Base-by-base conservation (phyloP, 805 yeast species). In the Monosporozyma siamensis region DNA sequence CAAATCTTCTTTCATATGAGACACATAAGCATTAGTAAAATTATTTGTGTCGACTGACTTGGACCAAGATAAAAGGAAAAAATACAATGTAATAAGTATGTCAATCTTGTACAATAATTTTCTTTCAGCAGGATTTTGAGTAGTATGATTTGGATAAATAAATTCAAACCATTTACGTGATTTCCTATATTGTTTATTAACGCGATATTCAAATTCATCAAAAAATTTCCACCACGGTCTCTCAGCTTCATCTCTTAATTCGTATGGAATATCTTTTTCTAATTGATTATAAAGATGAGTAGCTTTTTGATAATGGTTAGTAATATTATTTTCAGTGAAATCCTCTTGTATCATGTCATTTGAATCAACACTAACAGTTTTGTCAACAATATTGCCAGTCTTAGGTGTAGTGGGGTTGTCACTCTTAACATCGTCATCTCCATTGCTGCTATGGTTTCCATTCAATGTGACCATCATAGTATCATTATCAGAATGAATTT, bases 31-130 rank as follows among this genome's bases (percentile, higher is more conserved):
- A 54, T 77, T 78, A 35, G 75, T 72, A 43, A 76, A 63, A 57
- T 80, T 82, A 36, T 74, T 66, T 43, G 70, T 71, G 53, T 82
- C 87, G 39, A 82, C 63, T 42, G 77, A 75, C 55, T 80, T 80
- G 42, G 80, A 75, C 82, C 83, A 82, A 59, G 80, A 79, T 11
- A 77, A 72, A 51, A 77, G 59, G 53, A 78, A 71, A 9, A 80
- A 69, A 50, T 77, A 78, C 31, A 71, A 61, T n/a, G 78, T 68
- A 40, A 82, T 61, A 26, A 77, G 54, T 10, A 76, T 47, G 51
- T 80, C 87, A 25, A 80, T 55, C 54, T 80, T 80, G 47, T 66
- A 57, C 12, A 77, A 54, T 29, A 77, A 56, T 22, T 59, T 63
- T 38, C 69, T 67, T 44, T 67, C 69, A 1, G 69, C 75, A 53